phyloP scores from a whole-genome alignment of 495 filamentous ascomycete genomes.

The Penicillium fimorum region DNA sequence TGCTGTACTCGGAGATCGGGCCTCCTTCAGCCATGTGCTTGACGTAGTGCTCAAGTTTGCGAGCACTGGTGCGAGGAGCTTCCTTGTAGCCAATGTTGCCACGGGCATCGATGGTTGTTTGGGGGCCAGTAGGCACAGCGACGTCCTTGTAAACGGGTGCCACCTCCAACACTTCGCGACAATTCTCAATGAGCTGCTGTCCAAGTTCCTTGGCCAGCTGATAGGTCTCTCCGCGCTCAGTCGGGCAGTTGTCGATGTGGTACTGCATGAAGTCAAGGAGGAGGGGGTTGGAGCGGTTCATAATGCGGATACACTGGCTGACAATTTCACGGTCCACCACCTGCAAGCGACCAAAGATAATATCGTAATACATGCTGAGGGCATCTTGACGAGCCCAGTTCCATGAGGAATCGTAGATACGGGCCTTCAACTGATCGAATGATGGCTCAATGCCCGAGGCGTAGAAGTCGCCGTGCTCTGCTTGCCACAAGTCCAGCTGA shows the following conservation, averaged over 20 bases:
- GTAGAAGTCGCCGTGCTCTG: slow-evolving; percentile 95
- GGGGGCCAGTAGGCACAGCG: slow-evolving; percentile 82
- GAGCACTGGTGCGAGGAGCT: slow-evolving; percentile 79
- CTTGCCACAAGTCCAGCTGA: slow-evolving; percentile 91
- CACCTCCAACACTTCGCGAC: slow-evolving; percentile 80
- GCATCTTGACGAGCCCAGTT: slow-evolving; percentile 99
- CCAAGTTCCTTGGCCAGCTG: slow-evolving; percentile 94
- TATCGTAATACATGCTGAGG: slow-evolving; percentile 97
- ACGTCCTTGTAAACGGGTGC: slow-evolving; percentile 96
- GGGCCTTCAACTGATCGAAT: slow-evolving; percentile 89
- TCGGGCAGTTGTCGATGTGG: slow-evolving; percentile 98
- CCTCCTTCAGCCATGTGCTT: slow-evolving; percentile 98
- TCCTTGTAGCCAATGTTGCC: slow-evolving; percentile 91
- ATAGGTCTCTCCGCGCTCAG: slow-evolving; percentile 96
- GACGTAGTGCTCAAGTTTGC: slow-evolving; percentile 98
- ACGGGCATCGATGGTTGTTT: slow-evolving; percentile 82
- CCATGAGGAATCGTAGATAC: slow-evolving; percentile 97
- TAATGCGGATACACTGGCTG: slow-evolving; percentile 95
- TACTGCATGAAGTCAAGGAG: slow-evolving; percentile 99
- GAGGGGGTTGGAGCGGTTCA: slow-evolving; percentile 96
- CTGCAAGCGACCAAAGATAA: slow-evolving; percentile 93
- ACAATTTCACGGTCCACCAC: slow-evolving; percentile 97
- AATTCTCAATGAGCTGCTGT: slow-evolving; percentile 93
- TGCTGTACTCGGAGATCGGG: slow-evolving; percentile 97
- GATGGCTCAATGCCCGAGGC: slow-evolving; percentile 90